A percentile compares a stretch with the other conserved stretches of the same genome.
Conservation (phyloP, 129 eudicot species). For the Solidago caesia region DNA sequence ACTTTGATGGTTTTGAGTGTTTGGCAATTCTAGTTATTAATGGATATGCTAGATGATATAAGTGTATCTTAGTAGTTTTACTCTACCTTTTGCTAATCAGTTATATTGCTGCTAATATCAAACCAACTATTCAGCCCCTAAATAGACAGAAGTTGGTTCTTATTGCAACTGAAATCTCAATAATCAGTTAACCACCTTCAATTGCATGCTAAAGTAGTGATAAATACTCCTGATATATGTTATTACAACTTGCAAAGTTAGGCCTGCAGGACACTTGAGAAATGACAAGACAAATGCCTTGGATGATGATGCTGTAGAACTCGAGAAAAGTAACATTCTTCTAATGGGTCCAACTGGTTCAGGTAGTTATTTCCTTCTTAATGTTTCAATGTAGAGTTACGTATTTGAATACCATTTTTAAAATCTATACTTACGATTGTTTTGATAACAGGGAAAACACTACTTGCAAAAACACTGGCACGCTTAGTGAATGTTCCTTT, state of each 20-base stretch:
- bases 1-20: background rate
- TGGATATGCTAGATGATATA: background rate
- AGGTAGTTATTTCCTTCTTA: constrained; percentile 46
- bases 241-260: constrained; percentile 60
- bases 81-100: background rate
- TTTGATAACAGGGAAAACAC: constrained; percentile 88
- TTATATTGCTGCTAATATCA: constrained; percentile 10
- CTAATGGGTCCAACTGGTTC: constrained; percentile 99
- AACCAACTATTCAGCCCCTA: background rate
- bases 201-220: constrained; percentile 4
- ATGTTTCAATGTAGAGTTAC: too few species aligned
- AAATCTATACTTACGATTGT: constrained; percentile 27
- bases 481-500: constrained; percentile 96
- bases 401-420: constrained; percentile 10
- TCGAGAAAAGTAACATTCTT: constrained; percentile 97
- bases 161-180: background rate
- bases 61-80: background rate
- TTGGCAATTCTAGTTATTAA: background rate
- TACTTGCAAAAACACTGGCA: constrained; percentile 96
- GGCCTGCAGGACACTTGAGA: constrained; percentile 65
- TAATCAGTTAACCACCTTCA: background rate
- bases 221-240: constrained; percentile 35
- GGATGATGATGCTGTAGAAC: constrained; percentile 74
- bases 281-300: constrained; percentile 43
- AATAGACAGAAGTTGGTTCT: background rate